Percentiles rank a stretch among this genome's conserved stretches.
These are phyloP conservation scores for Ogataea glucozyma DNA, from an alignment of 805 yeast genomes.

Conservation along the genomic window DNA sequence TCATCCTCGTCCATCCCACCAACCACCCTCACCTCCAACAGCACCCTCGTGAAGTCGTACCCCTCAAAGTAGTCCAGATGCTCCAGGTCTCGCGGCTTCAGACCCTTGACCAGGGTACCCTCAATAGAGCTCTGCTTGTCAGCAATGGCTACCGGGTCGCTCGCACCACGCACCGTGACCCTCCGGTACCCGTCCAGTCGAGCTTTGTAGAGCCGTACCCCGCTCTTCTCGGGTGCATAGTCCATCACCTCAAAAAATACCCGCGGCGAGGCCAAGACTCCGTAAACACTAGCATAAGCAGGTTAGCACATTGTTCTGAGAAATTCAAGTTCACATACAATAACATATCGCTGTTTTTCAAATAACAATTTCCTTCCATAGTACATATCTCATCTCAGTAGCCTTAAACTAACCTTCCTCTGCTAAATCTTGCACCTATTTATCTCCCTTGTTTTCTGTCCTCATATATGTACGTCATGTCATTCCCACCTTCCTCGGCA, in stretches of 20 bases:
- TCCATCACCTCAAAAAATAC: slow-evolving; percentile 18
- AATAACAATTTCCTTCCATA: slow-evolving; percentile 6
- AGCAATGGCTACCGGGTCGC: slow-evolving; percentile 20
- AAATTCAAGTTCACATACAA: not conserved
- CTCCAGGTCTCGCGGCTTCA: slow-evolving; percentile 13
- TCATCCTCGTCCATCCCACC: slow-evolving; percentile 1
- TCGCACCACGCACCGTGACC: slow-evolving; percentile 15
- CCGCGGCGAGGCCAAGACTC: slow-evolving; percentile 17
- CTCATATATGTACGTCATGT: too few species aligned
- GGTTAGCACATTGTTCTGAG: not conserved
- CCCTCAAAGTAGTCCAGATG: slow-evolving; percentile 27
- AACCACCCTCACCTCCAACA: slow-evolving; percentile 8
- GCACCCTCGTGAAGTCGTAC: slow-evolving; percentile 10
- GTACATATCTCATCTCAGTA: not conserved
- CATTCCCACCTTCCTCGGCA: too few species aligned
- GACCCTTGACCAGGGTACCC: slow-evolving; percentile 17
- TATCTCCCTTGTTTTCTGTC: too few species aligned
- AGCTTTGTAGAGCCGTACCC: slow-evolving; percentile 15
- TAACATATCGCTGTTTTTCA: slow-evolving; percentile 10
- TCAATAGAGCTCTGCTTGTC: slow-evolving; percentile 1
- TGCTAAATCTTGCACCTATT: too few species aligned
- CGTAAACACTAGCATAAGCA: slow-evolving; percentile 19
- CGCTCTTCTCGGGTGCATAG: slow-evolving; percentile 4
- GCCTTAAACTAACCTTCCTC: too few species aligned
- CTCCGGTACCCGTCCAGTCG: slow-evolving; percentile 13